Evolutionary conservation across 2,329 filamentous ascomycete species (phyloP).

Genomic region (Dactylellina leptospora): DNA sequence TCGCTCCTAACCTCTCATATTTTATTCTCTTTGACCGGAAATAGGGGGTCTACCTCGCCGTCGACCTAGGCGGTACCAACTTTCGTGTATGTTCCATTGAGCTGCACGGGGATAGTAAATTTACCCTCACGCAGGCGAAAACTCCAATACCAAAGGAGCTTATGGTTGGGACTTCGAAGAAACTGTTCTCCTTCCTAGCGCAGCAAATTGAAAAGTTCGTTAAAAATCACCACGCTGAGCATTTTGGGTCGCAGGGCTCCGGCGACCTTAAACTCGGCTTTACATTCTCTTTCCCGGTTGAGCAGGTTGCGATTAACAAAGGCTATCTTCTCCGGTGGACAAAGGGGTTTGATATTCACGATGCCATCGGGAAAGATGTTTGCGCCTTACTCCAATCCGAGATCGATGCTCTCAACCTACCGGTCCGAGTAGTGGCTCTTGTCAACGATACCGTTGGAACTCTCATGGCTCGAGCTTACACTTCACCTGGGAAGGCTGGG

Average conservation of each 20-base stretch:
- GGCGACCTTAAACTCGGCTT: conserved; percentile 81
- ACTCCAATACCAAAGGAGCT: conserved; percentile 87
- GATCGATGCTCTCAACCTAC: conserved; percentile 84
- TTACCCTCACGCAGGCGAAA: conserved; percentile 91
- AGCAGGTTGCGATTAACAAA: conserved; percentile 94
- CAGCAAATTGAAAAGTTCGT: conserved; percentile 92
- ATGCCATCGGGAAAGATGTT: conserved; percentile 92
- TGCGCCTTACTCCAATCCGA: conserved; percentile 88
- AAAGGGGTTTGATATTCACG: conserved; percentile 97
- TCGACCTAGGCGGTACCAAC: conserved; percentile 98
- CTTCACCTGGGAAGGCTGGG: conserved; percentile 83
- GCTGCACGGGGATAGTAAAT: conserved; percentile 92
- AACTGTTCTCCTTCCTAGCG: conserved; percentile 91
- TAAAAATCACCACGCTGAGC: conserved; percentile 83
- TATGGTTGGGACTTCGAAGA: conserved; percentile 85
- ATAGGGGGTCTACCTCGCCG: conserved; percentile 93
- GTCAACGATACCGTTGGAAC: conserved; percentile 99
- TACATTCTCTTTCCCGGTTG: conserved; percentile 96
- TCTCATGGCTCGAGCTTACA: conserved; percentile 96
- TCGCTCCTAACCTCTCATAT: too few species aligned
- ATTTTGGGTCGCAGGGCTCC: conserved; percentile 71
- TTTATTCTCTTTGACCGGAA: too few species aligned
- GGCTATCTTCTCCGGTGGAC: conserved; percentile 96
- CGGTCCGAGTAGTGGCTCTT: conserved; percentile 91
- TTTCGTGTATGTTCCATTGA: conserved; percentile 96